Percentiles rank a stretch among this genome's conserved stretches.
Evolutionary conservation across 805 yeast genomes (phyloP).

Genomic region (Clavispora asparagi): DNA sequence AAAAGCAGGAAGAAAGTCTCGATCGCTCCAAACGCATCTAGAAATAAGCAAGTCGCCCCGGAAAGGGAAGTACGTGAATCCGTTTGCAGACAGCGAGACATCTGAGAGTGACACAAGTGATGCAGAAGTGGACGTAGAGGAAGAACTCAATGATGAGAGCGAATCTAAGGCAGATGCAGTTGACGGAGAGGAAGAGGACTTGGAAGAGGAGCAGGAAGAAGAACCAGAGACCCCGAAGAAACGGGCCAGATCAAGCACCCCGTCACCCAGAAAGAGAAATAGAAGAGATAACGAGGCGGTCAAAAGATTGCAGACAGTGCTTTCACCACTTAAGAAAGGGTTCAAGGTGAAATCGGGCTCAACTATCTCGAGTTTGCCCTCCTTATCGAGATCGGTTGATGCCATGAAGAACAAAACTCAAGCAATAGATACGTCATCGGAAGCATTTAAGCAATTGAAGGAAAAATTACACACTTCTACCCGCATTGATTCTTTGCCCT

Average conservation of each 20-base stretch:
- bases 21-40: conserved; percentile 2
- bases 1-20: conserved; percentile 1
- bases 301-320: conserved; percentile 14
- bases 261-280: conserved; percentile 3
- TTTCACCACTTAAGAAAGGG: conserved; percentile 19
- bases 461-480: conserved; percentile 42
- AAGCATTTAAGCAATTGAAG: conserved; percentile 33
- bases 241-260: background rate
- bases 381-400: conserved; percentile 10
- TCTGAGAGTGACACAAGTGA: conserved; percentile 8
- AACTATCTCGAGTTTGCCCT: conserved; percentile 16
- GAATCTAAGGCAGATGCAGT: background rate
- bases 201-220: conserved; percentile 1
- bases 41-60: conserved; percentile 2
- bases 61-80: conserved; percentile 1
- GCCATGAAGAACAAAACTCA: background rate
- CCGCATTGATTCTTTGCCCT: conserved; percentile 58
- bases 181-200: background rate
- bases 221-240: conserved; percentile 1
- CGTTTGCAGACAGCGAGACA: conserved; percentile 1
- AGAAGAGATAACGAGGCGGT: conserved; percentile 13
- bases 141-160: background rate
- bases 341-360: conserved; percentile 21
- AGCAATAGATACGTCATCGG: conserved; percentile 21
- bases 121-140: background rate